Evolutionary conservation across 345 rosid genomes (phyloP).

Genomic region (Ceriops zippeliana): DNA sequence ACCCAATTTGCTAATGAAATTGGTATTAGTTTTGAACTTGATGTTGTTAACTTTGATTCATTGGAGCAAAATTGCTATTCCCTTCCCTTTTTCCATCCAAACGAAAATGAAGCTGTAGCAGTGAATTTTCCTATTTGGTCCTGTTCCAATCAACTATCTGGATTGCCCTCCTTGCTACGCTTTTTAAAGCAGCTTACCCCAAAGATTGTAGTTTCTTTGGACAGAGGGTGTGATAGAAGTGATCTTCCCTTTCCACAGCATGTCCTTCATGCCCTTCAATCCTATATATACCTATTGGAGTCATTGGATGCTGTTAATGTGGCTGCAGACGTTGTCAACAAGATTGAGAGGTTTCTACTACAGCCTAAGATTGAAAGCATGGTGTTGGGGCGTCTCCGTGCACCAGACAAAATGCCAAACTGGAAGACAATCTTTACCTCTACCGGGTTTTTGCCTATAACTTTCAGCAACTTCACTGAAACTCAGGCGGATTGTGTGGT

Average conservation of each 20-base stretch:
- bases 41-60: slow-evolving; percentile 40
- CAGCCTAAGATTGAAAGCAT: slow-evolving; percentile 64
- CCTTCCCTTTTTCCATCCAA: slow-evolving; percentile 32
- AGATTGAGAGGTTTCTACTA: slow-evolving; percentile 79
- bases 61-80: slow-evolving; percentile 38
- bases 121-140: slow-evolving; percentile 53
- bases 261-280: slow-evolving; percentile 60
- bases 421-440: slow-evolving; percentile 75
- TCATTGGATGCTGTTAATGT: slow-evolving; percentile 82
- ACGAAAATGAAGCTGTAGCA: slow-evolving; percentile 41
- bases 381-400: slow-evolving; percentile 56
- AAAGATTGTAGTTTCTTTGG: slow-evolving; percentile 71
- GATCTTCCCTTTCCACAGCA: slow-evolving; percentile 80
- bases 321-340: slow-evolving; percentile 62
- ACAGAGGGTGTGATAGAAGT: slow-evolving; percentile 73
- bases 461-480: slow-evolving; percentile 74
- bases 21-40: slow-evolving; percentile 46
- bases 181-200: slow-evolving; percentile 76
- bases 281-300: slow-evolving; percentile 58
- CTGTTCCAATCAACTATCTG: slow-evolving; percentile 32
- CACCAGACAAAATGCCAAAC: slow-evolving; percentile 48
- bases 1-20: slow-evolving; percentile 44
- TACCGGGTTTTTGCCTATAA: slow-evolving; percentile 59
- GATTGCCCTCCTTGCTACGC: slow-evolving; percentile 51
- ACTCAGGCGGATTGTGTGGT: slow-evolving; percentile 83